Conservation (phyloP, 768 basidiomycete genomes). For the Tephrocybe sp. region DNA sequence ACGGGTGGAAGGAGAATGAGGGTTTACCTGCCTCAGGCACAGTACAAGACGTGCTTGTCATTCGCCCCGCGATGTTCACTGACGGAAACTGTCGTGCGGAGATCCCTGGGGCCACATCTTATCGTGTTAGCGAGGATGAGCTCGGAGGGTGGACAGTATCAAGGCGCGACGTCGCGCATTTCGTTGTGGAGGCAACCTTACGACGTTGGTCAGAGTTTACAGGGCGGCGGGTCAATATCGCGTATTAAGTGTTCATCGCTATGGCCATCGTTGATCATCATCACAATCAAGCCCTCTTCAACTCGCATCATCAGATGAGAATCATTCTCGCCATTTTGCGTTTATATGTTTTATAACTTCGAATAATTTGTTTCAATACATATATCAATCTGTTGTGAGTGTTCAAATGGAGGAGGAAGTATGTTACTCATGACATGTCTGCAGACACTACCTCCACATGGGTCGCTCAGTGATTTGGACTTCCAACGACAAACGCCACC, state of each 20-base stretch:
- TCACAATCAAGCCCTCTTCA: too few relatives aligned
- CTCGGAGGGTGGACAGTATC: slow-evolving; percentile 52
- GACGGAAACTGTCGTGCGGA: slow-evolving; percentile 51
- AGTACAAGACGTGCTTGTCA: slow-evolving; percentile 43
- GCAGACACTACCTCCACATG: too few relatives aligned
- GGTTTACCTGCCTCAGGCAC: slow-evolving; percentile 43
- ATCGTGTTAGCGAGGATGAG: slow-evolving; percentile 43
- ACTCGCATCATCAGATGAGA: too few relatives aligned
- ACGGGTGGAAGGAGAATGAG: slow-evolving; percentile 39
- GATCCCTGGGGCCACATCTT: slow-evolving; percentile 25
- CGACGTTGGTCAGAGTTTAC: slow-evolving; percentile 51
- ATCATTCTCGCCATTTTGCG: too few relatives aligned
- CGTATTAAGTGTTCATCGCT: slow-evolving; percentile 2
- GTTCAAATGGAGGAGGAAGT: too few relatives aligned
- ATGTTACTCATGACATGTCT: too few relatives aligned
- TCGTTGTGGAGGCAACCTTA: slow-evolving; percentile 47
- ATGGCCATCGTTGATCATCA: too few relatives aligned
- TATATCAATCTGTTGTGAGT: too few relatives aligned
- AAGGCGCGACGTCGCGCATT: slow-evolving; percentile 64
- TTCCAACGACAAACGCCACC: too few relatives aligned
- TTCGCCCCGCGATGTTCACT: slow-evolving; percentile 58
- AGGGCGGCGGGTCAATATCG: slow-evolving; percentile 46
- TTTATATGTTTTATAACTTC: too few relatives aligned
- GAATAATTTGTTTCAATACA: too few relatives aligned
- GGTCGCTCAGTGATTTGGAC: too few relatives aligned